Percentiles rank a stretch among this genome's conserved stretches.
Evolutionary conservation across 306 rosid species (phyloP).

Genomic region (Luffa acutangula): DNA sequence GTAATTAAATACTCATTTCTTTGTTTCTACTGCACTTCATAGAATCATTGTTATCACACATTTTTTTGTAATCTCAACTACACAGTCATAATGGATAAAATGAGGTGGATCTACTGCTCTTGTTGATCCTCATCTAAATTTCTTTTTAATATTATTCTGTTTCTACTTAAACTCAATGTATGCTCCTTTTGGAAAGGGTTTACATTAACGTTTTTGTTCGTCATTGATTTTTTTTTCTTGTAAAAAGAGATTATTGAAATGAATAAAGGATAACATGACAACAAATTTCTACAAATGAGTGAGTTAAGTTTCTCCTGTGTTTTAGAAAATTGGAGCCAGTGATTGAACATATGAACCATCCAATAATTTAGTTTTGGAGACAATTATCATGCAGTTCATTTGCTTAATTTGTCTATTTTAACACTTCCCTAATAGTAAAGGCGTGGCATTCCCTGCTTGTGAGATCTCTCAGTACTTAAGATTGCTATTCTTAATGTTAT

Average conservation of each 20-base stretch:
- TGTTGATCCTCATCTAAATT: not conserved
- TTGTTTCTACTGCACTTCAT: not conserved
- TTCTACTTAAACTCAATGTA: not conserved
- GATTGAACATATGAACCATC: no score
- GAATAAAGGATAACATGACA: no score
- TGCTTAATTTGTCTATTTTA: no score
- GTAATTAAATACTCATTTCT: not conserved
- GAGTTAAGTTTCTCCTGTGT: no score
- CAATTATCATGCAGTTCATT: not conserved
- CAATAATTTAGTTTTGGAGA: no score
- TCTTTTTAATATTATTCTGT: not conserved
- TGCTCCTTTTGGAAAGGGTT: not conserved
- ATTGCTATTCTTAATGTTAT: no score
- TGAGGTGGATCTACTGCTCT: not conserved
- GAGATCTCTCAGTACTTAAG: not conserved
- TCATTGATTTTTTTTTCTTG: not conserved
- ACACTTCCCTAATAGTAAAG: no score
- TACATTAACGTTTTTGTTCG: not conserved
- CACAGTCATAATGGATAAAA: not conserved
- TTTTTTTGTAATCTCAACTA: not conserved
- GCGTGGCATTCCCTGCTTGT: no score
- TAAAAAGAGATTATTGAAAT: not conserved
- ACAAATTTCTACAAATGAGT: no score
- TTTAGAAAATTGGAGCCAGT: no score
- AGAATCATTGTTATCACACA: not conserved